Base-by-base conservation (phyloP, 805 yeast species). In the Isabelozyma rhagii region DNA sequence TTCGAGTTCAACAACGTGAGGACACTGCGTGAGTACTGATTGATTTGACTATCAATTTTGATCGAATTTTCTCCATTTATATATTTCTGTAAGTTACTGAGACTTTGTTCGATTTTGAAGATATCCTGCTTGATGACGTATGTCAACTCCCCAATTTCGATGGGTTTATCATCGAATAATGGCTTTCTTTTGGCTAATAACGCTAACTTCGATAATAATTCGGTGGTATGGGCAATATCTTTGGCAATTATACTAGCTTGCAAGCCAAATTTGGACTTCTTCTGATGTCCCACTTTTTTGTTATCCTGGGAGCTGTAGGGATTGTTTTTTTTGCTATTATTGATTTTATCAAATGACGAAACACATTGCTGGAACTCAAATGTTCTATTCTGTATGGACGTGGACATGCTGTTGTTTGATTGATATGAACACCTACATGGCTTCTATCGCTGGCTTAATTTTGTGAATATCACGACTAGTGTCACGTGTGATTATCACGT, bases 321-420 rank as follows among this genome's bases (percentile, higher is more conserved):
- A 49, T 60, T 58, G 48, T 55, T 56, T 52, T 72, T 73, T 59
- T 80, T 43, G 14, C 25, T 28, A n/a, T 43, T 21, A 58, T 81
- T 75, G 48, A 82, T 80, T 58, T 82, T 82, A 62, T 85, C 84
- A 66, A 85, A 85, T 2, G 92, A 82, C 43, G 83, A 70, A 29
- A 93, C 97, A 63, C 97, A 90, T 62, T 91, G 92, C 57, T 91
- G 93, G 73, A 93, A 93, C 75, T 93, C 98, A 53, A 82, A 77
- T 8, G 98, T 93, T 57, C 99, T 78, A 69, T 93, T 96, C 63
- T 87, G 93, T 40, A 83, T 75, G 27, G 67, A 39, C 13, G 56
- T 49, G 27, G 56, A 55, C 60, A 58, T 59, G 45, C 18, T 31
- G 36, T 9, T 10, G 36, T 31, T 31, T 31, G 36, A 31, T 31